Evolutionary conservation across 2,329 filamentous ascomycete genomes (phyloP), one percentile per base, ranked within the genome.

Genomic region (Fusarium staphyleae): DNA sequence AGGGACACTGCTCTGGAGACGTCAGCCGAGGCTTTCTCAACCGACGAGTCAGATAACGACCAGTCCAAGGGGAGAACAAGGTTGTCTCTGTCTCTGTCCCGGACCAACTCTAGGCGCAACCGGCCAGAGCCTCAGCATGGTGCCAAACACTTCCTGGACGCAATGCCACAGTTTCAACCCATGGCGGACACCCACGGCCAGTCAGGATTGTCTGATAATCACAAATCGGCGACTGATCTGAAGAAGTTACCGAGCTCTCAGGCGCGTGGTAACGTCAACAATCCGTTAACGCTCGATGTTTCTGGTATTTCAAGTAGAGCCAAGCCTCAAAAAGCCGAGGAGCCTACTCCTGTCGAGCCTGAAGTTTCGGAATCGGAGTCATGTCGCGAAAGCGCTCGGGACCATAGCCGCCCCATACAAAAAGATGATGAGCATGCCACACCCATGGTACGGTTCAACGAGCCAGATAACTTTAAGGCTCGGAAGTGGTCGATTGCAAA

Each of bases 401-500:
- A 74, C 3, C 69, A 58, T 10, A 61, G 70, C 5, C 70, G 66
- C 10, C 63, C 68, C 9, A 67, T 70, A 6, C 73, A 77, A 13
- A 74, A 69, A 44, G 74, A 73, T 6, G 64, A 73, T 22, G 72
- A 75, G 29, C 67, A 73, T 3, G 63, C 69, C 3, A 53, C 71
- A 8, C 63, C 69, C 12, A 60, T 73, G 11, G 60, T 68, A 19
- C 54, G 61, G 26, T 57, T 62, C 15, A 60, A 66, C 10, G 63
- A 66, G 16, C 53, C 55, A 6, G 62, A 62, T 13, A 63, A 62
- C 12, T 65, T 62, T 34, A 68, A 60, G 33, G 65, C 71, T 32
- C 73, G 77, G 2, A 79, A 80, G 57, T 85, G 82, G 81, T 79
- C 78, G 2, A 80, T 84, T 26, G 77, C 78, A 2, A 76, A 81